Percentiles rank a stretch among this genome's conserved stretches.
Evolutionary conservation across 129 eudicot genomes (phyloP).

Genomic region (Flaveria ramosissima): DNA sequence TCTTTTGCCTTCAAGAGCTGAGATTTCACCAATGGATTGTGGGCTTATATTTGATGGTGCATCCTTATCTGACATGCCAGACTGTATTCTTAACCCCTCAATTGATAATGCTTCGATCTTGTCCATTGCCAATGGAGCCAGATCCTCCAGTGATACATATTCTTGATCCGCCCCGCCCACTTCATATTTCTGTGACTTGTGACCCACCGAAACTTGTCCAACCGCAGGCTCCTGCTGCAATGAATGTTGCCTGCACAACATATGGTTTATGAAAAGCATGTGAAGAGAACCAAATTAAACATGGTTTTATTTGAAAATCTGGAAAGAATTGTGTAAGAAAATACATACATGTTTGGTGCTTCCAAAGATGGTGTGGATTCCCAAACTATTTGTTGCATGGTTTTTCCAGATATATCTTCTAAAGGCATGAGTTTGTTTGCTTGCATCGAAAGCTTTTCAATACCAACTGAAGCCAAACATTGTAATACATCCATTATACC

Average conservation of each 20-base stretch:
- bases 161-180: constrained; percentile 45
- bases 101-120: constrained; percentile 84
- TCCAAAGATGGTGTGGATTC: constrained; percentile 61
- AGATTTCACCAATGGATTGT: constrained; percentile 56
- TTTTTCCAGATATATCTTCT: constrained; percentile 88
- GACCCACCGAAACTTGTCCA: constrained; percentile 37
- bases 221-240: constrained; percentile 43
- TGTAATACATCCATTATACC: constrained; percentile 82
- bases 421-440: constrained; percentile 94
- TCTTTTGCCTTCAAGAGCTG: constrained; percentile 63
- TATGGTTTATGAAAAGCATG: constrained; percentile 7
- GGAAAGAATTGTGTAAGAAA: neutral
- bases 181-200: constrained; percentile 37
- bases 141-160: constrained; percentile 72
- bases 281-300: neutral
- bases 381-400: constrained; percentile 81
- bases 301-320: constrained; percentile 3
- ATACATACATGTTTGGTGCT: constrained; percentile 53
- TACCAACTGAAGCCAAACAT: constrained; percentile 79
- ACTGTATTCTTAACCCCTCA: constrained; percentile 93
- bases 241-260: constrained; percentile 50
- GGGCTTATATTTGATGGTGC: constrained; percentile 71
- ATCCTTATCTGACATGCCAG: constrained; percentile 77
- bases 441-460: constrained; percentile 89
- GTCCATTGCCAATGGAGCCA: constrained; percentile 87